phyloP scores from a whole-genome alignment of 306 rosid genomes.

The Carpinus fangiana region DNA sequence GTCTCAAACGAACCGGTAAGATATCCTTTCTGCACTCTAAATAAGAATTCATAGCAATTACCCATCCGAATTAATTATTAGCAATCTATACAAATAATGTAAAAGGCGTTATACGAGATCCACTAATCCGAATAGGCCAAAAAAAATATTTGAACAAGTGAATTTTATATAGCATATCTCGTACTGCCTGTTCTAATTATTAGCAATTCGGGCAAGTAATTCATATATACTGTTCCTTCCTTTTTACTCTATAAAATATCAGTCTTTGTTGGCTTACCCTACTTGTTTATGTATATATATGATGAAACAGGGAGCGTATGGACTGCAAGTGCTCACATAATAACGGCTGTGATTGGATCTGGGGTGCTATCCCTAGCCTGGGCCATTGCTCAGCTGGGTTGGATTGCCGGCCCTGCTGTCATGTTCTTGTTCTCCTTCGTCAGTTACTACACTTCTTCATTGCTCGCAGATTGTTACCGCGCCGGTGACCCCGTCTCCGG shows the following conservation, averaged over 20 bases:
- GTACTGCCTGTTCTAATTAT: no score
- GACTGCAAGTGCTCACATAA: slow-evolving; percentile 65
- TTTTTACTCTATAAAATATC: not conserved
- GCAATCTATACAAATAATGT: no score
- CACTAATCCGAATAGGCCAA: no score
- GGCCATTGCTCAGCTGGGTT: slow-evolving; percentile 67
- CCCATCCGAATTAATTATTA: no score
- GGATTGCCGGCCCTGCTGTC: slow-evolving; percentile 65
- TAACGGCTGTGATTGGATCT: slow-evolving; percentile 65
- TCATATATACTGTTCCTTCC: not conserved
- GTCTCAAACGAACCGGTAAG: slow-evolving; percentile 55
- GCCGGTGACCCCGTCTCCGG: slow-evolving; percentile 38
- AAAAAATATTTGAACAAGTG: no score
- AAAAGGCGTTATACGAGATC: no score
- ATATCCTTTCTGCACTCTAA: not conserved
- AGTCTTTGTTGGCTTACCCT: not conserved
- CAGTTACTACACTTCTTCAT: slow-evolving; percentile 38
- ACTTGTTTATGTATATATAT: no score
- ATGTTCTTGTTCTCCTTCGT: slow-evolving; percentile 51
- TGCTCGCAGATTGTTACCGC: slow-evolving; percentile 53
- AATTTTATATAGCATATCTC: no score
- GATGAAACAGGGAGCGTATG: slow-evolving; percentile 49
- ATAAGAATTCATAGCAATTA: not conserved
- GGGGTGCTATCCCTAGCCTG: slow-evolving; percentile 68
- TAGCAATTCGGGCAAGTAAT: no score